These are phyloP conservation scores for Cladophialophora chaetospira DNA, from an alignment of 2,329 filamentous ascomycete genomes.

Conservation along the genomic window DNA sequence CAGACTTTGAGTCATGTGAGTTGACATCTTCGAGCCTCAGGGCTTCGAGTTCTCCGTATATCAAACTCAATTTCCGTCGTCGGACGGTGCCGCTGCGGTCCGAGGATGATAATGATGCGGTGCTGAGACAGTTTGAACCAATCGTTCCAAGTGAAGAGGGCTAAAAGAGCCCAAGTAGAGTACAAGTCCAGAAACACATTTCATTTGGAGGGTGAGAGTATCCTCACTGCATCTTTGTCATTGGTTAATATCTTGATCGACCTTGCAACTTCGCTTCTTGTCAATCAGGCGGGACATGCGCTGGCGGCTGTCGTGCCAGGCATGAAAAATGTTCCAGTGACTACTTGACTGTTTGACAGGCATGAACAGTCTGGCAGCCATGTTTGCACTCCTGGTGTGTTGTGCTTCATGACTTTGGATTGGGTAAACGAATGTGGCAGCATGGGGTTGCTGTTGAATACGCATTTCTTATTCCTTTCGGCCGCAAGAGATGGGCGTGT, in stretches of 20 bases:
- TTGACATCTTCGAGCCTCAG: background rate
- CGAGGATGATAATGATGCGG: background rate
- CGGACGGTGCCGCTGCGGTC: background rate
- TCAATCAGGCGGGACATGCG: conserved; percentile 7
- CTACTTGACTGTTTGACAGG: background rate
- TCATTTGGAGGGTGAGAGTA: background rate
- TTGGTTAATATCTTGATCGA: conserved; percentile 13
- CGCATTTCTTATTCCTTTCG: background rate
- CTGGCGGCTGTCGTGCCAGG: background rate
- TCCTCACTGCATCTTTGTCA: background rate
- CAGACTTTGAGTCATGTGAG: conserved; percentile 2
- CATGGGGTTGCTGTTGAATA: background rate
- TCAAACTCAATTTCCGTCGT: background rate
- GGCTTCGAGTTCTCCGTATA: no score
- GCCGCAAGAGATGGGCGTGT: conserved; percentile 1
- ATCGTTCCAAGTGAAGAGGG: background rate
- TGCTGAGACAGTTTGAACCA: background rate
- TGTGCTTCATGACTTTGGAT: background rate
- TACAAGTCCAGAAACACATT: conserved; percentile 3
- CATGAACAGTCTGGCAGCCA: background rate
- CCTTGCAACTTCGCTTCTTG: conserved; percentile 4
- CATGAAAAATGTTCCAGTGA: background rate
- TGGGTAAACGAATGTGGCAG: background rate
- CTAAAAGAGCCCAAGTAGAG: background rate
- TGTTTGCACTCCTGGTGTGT: background rate